Evolutionary conservation across 768 basidiomycete genomes (phyloP).

Genomic region (Lentinula edodes): DNA sequence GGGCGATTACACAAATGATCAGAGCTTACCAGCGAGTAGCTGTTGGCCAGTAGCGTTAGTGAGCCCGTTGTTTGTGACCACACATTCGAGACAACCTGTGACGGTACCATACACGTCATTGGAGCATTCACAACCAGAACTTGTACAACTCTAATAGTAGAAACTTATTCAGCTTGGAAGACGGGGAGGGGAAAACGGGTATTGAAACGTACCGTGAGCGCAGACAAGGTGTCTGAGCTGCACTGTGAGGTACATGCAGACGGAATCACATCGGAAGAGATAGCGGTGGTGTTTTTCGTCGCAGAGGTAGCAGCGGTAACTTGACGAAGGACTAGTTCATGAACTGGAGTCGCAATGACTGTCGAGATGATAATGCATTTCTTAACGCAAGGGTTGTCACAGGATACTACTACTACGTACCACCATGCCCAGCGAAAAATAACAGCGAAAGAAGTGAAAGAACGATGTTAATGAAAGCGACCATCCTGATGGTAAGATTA

Average conservation of each 20-base stretch:
- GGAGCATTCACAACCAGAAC: background rate
- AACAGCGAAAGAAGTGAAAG: background rate
- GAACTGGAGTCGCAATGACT: background rate
- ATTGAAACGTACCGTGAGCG: background rate
- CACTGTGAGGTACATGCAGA: constrained; percentile 3
- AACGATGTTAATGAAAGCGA: background rate
- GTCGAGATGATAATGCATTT: background rate
- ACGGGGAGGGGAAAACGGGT: too few relatives aligned
- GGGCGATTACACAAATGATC: background rate
- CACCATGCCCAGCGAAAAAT: background rate
- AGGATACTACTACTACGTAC: background rate
- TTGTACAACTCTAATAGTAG: background rate
- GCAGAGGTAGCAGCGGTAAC: background rate
- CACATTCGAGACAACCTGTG: background rate
- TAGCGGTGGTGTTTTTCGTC: background rate
- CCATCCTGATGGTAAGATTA: constrained; percentile 3
- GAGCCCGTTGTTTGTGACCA: background rate
- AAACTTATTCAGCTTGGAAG: background rate
- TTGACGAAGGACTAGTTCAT: background rate
- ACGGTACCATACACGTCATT: background rate
- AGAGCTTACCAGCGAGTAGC: background rate
- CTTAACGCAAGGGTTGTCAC: too few relatives aligned
- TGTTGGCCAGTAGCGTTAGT: constrained; percentile 2
- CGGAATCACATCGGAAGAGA: background rate
- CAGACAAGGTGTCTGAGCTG: background rate